These are phyloP conservation scores for Lepidium africanum DNA, from an alignment of 345 rosid genomes.

Conservation along the genomic window DNA sequence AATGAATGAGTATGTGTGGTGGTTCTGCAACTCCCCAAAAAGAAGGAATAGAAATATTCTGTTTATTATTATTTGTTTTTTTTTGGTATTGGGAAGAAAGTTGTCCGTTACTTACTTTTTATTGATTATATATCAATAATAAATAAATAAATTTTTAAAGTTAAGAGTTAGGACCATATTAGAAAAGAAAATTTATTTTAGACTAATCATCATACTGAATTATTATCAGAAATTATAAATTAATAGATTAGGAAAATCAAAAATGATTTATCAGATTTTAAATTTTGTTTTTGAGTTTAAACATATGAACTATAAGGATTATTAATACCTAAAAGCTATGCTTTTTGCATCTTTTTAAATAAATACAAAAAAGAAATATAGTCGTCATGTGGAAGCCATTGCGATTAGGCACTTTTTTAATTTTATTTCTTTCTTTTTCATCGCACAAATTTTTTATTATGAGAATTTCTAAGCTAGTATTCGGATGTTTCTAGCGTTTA, in stretches of 20 bases:
- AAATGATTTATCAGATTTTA: not conserved
- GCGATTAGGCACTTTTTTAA: not conserved
- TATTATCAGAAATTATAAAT: not conserved
- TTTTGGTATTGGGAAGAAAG: not conserved
- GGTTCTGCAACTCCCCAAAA: conserved; percentile 27
- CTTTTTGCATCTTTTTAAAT: not conserved
- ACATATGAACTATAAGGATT: not conserved
- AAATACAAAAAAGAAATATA: not conserved
- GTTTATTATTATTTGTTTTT: not conserved
- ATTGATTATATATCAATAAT: not conserved
- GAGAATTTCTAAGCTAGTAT: not conserved
- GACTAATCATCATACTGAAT: no score
- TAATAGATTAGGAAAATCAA: not conserved
- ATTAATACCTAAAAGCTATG: not conserved
- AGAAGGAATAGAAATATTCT: conserved; percentile 22
- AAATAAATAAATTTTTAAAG: not conserved
- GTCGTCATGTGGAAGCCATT: conserved; percentile 21
- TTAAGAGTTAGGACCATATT: not conserved
- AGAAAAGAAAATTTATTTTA: no score
- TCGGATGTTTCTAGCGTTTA: not conserved
- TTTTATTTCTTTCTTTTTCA: not conserved
- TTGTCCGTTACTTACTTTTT: not conserved
- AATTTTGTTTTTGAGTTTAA: not conserved
- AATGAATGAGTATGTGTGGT: conserved; percentile 27
- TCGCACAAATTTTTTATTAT: not conserved